Base-by-base conservation (phyloP, 1,284 basidiomycete genomes). In the Melanopsichium pennsylvanicum region DNA sequence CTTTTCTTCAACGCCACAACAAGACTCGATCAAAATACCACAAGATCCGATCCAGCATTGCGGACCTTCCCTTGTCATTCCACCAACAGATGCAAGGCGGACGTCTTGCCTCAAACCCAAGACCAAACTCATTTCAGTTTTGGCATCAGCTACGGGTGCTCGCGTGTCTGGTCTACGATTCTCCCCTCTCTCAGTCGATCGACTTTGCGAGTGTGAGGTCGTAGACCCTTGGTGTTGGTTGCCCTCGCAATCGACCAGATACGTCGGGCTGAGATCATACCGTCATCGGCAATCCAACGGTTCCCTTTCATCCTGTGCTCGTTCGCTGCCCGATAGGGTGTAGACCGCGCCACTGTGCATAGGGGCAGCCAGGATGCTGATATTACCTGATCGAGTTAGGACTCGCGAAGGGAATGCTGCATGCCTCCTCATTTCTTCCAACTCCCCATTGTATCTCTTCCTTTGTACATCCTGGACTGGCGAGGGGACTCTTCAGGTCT, bases 361-460 rank as follows among this genome's bases (percentile, higher is more conserved):
- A 32, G 48, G 13, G 38, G 36, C 18, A 36, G 18, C 32, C 38
- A 51, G 60, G 54, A 40, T 44, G 42, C 36, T 60, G 52, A 69
- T 74, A 70, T 52, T 64, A 78, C 76, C 79, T 80, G 79, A 81
- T 71, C 79, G 74, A 79, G 79, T 70, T 79, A 74, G 77, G 75
- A 79, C 79, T 79, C 74, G 79, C 79, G 79, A 78, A 80, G 79
- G 75, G 79, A 81, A 76, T 79, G 64, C 74, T 79, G 72, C 57
- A 49, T 60, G 62, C 51, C 55, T 51, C 46, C 31, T 45, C 32
- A 45, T 42, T 21, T 33, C 21, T 27, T 25, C 16, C 48, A 31
- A 34, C 22, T 19, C 54, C 36, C 19, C 40, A 21, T 27, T 55
- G 51, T 62, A 48, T 19, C 21, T 42, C 27, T n/a, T 18, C 23